A percentile compares a stretch with the other conserved stretches of the same genome.
Evolutionary conservation across 805 yeast species (phyloP).

Genomic region (Sugiyamaella lignohabitans): DNA sequence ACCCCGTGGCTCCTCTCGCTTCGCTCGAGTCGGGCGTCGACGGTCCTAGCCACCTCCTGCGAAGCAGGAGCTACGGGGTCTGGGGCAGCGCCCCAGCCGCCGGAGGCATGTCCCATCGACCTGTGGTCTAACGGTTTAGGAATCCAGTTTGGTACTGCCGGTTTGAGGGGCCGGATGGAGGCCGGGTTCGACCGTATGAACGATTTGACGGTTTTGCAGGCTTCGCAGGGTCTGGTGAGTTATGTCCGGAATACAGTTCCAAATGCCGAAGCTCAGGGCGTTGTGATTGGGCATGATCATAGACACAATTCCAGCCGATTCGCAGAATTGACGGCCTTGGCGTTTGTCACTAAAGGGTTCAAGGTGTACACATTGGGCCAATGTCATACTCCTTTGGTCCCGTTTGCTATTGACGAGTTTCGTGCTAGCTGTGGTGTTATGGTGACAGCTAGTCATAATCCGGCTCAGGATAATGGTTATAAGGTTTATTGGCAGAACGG

Average conservation of each 20-base stretch:
- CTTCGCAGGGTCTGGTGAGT: constrained; percentile 47
- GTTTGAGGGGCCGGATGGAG: constrained; percentile 79
- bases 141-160: constrained; percentile 89
- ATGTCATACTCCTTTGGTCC: constrained; percentile 88
- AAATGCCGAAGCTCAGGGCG: constrained; percentile 33
- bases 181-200: constrained; percentile 90
- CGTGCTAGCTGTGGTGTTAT: constrained; percentile 76
- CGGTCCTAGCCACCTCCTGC: too few species aligned
- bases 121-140: constrained; percentile 34
- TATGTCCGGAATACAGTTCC: constrained; percentile 29
- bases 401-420: constrained; percentile 65
- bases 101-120: too few species aligned
- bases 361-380: constrained; percentile 46
- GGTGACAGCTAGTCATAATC: constrained; percentile 73
- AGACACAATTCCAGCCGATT: constrained; percentile 71
- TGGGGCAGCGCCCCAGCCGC: too few species aligned
- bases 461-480: constrained; percentile 71
- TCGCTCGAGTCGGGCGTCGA: too few species aligned
- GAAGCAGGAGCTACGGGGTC: too few species aligned
- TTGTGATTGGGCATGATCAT: constrained; percentile 91
- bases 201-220: constrained; percentile 79
- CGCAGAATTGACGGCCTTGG: constrained; percentile 73
- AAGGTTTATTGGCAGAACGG: constrained; percentile 92
- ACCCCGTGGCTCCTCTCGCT: too few species aligned
- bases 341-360: constrained; percentile 62